Conservation (phyloP, 2,329 filamentous ascomycete species). For the Aureobasidium sp. region DNA sequence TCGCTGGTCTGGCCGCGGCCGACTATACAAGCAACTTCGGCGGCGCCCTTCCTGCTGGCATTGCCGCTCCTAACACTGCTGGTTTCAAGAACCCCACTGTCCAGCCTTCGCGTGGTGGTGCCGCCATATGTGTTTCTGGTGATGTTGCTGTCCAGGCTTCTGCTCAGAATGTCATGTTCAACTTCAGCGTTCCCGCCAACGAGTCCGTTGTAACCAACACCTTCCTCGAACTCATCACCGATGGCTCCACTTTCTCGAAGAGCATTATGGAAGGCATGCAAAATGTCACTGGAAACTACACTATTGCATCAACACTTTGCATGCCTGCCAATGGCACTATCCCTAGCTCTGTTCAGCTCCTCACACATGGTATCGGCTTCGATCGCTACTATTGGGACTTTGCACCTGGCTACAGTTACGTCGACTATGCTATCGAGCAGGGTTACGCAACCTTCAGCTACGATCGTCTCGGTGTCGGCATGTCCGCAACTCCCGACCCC, state of each 20-base stretch:
- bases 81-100: slow-evolving; percentile 20
- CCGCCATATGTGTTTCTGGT: slow-evolving; percentile 25
- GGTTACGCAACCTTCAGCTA: slow-evolving; percentile 37
- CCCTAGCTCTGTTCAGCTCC: slow-evolving; percentile 30
- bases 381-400: slow-evolving; percentile 33
- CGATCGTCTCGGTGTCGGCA: slow-evolving; percentile 36
- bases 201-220: slow-evolving; percentile 25
- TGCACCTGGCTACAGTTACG: slow-evolving; percentile 33
- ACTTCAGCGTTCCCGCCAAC: slow-evolving; percentile 23
- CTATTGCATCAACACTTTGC: slow-evolving; percentile 22
- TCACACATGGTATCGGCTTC: slow-evolving; percentile 36
- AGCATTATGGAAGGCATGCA: slow-evolving; percentile 16
- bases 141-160: slow-evolving; percentile 23
- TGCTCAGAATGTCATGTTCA: slow-evolving; percentile 24
- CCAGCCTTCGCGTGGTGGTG: slow-evolving; percentile 21
- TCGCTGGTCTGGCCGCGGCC: slow-evolving; percentile 9
- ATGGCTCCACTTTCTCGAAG: slow-evolving; percentile 16
- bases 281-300: slow-evolving; percentile 18
- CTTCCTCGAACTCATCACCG: slow-evolving; percentile 18
- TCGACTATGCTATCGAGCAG: slow-evolving; percentile 33
- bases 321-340: slow-evolving; percentile 19
- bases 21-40: not conserved
- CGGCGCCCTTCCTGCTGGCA: slow-evolving; percentile 14
- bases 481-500: slow-evolving; percentile 33
- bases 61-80: slow-evolving; percentile 13